Evolutionary conservation across 2,329 filamentous ascomycete genomes (phyloP).

Genomic region (Phialophora chinensis): DNA sequence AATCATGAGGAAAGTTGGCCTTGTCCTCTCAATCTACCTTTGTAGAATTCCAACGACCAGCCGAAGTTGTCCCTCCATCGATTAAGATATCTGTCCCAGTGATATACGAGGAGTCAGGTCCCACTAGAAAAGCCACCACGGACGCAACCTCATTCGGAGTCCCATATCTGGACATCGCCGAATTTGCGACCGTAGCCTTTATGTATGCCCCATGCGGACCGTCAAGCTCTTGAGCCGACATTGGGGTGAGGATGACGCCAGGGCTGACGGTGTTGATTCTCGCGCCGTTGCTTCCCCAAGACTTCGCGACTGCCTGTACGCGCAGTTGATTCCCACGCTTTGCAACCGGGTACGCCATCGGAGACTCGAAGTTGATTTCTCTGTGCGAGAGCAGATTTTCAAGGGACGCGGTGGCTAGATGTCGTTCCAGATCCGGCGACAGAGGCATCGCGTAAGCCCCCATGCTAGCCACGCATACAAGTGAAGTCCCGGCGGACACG

Average conservation of each 20-base stretch:
- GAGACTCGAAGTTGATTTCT: background rate
- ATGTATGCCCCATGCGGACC: background rate
- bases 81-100: background rate
- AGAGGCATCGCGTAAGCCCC: background rate
- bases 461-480: slow-evolving; percentile 1
- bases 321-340: background rate
- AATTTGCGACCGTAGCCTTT: background rate
- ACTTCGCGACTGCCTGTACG: background rate
- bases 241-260: background rate
- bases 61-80: background rate
- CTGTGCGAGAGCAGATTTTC: background rate
- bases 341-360: background rate
- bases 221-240: background rate
- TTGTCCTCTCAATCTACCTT: background rate
- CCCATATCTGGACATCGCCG: background rate
- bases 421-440: background rate
- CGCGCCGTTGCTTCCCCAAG: background rate
- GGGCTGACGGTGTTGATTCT: slow-evolving; percentile 2
- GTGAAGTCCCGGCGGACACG: background rate
- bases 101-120: background rate
- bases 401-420: background rate
- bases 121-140: background rate
- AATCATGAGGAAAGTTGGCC: background rate
- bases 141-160: background rate
- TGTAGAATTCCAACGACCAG: background rate